Evolutionary conservation across 257 asterid species (phyloP).

Genomic region (Petunia axillaris): DNA sequence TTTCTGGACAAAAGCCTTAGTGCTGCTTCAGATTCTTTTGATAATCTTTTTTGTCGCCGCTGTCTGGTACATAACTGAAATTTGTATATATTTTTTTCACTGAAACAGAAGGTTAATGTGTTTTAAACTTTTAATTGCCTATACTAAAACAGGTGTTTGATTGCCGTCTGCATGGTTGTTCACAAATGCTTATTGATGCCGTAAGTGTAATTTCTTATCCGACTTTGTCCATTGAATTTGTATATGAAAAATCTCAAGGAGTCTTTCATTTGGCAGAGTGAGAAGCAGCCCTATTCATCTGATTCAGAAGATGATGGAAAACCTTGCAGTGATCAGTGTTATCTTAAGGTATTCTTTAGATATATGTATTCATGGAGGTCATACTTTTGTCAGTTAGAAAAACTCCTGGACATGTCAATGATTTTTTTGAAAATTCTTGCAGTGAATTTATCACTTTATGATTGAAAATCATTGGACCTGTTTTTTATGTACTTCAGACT

Average conservation of each 20-base stretch:
- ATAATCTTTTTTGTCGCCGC: constrained; percentile 94
- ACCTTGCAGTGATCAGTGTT: constrained; percentile 88
- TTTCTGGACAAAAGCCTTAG: constrained; percentile 67
- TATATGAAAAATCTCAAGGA: constrained; percentile 30
- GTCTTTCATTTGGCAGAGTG: constrained; percentile 57
- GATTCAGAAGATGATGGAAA: constrained; percentile 69
- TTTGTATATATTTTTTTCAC: not conserved
- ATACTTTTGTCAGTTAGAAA: not conserved
- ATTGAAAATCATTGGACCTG: not conserved
- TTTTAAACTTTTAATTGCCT: constrained; percentile 27
- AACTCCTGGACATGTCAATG: not conserved
- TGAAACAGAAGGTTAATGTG: constrained; percentile 18
- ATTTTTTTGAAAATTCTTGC: not conserved
- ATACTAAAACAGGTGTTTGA: constrained; percentile 69
- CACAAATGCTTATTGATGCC: constrained; percentile 63
- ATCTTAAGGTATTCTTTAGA: constrained; percentile 64
- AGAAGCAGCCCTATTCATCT: constrained; percentile 58
- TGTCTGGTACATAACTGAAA: constrained; percentile 73
- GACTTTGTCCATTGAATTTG: constrained; percentile 24
- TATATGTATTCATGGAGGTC: not conserved
- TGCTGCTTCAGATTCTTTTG: constrained; percentile 87
- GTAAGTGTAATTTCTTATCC: constrained; percentile 51
- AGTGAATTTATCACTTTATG: too few species aligned
- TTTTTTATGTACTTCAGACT: not conserved
- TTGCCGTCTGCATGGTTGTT: constrained; percentile 92